Percentiles rank a stretch among this genome's conserved stretches.
Evolutionary conservation across 441 rosid genomes (phyloP).

Genomic region (Dalechampia spathulata): DNA sequence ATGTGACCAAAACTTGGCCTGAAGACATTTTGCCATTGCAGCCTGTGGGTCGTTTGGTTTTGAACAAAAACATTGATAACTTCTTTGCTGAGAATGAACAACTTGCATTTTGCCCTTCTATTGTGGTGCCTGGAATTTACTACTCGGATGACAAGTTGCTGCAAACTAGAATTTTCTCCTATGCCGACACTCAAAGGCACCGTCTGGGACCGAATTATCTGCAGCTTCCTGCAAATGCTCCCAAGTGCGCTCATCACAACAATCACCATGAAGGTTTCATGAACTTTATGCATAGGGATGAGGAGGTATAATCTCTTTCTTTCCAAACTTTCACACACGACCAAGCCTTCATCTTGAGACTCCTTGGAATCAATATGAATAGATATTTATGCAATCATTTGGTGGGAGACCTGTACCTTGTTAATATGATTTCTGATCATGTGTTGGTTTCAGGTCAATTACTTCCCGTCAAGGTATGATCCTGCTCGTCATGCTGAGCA

Average conservation of each 20-base stretch:
- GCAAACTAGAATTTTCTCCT: constrained; percentile 77
- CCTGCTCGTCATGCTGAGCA: constrained; percentile 68
- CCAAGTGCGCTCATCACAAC: constrained; percentile 90
- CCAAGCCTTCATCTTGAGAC: too few relatives aligned
- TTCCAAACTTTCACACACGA: too few relatives aligned
- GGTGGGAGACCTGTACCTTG: too few relatives aligned
- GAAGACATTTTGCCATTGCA: constrained; percentile 87
- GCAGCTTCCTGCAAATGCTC: constrained; percentile 87
- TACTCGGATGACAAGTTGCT: constrained; percentile 90
- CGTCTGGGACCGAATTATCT: constrained; percentile 98
- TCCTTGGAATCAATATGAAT: too few relatives aligned
- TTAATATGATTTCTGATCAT: too few relatives aligned
- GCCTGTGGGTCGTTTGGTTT: constrained; percentile 95
- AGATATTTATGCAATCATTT: too few relatives aligned
- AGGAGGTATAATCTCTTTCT: constrained; percentile 57
- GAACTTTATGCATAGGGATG: constrained; percentile 95
- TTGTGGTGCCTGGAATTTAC: constrained; percentile 81
- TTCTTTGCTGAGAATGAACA: constrained; percentile 92
- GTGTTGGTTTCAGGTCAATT: constrained; percentile 57
- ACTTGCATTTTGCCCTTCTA: constrained; percentile 85
- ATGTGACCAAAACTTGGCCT: constrained; percentile 95
- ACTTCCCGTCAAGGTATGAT: constrained; percentile 87
- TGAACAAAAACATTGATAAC: constrained; percentile 94
- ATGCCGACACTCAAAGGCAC: constrained; percentile 90
- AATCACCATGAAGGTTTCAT: constrained; percentile 88